Percentiles rank a stretch among this genome's conserved stretches.
These are phyloP conservation scores for Tetracentron sinense DNA, from an alignment of 164 flowering plant species.

Conservation along the genomic window DNA sequence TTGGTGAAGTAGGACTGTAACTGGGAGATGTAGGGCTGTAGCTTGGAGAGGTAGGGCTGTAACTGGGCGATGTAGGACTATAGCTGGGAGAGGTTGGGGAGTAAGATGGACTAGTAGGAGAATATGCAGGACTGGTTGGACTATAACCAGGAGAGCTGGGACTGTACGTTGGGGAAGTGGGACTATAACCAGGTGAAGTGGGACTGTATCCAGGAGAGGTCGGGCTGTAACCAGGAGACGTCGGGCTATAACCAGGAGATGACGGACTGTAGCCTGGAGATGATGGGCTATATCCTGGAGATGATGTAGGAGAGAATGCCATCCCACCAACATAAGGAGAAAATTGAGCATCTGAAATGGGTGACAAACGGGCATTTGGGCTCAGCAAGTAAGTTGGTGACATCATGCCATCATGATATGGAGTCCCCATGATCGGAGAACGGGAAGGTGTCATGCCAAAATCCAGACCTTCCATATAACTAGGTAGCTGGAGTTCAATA, in stretches of 20 bases:
- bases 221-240: constrained; percentile 94
- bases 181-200: constrained; percentile 37
- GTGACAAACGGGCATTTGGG: constrained; percentile 14
- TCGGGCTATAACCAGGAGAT: constrained; percentile 92
- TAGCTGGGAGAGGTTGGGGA: constrained; percentile 12
- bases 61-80: constrained; percentile 9
- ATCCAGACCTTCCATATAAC: constrained; percentile 18
- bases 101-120: constrained; percentile 12
- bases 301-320: constrained; percentile 19
- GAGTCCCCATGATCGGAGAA: constrained; percentile 6
- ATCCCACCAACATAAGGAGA: constrained; percentile 16
- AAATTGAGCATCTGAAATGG: constrained; percentile 14
- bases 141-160: constrained; percentile 17
- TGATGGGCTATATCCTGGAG: constrained; percentile 18
- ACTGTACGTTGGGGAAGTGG: constrained; percentile 14
- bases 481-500: constrained; percentile 18
- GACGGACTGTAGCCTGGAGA: constrained; percentile 89
- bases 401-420: constrained; percentile 17
- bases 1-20: constrained; percentile 16
- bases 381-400: constrained; percentile 13
- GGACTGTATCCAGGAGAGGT: constrained; percentile 92
- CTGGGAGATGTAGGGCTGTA: constrained; percentile 13
- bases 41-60: constrained; percentile 12
- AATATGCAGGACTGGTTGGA: constrained; percentile 13
- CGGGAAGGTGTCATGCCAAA: constrained; percentile 19